Base-by-base conservation (phyloP, 192 early-diverging fungal species). In the Backusella psychrophila region DNA sequence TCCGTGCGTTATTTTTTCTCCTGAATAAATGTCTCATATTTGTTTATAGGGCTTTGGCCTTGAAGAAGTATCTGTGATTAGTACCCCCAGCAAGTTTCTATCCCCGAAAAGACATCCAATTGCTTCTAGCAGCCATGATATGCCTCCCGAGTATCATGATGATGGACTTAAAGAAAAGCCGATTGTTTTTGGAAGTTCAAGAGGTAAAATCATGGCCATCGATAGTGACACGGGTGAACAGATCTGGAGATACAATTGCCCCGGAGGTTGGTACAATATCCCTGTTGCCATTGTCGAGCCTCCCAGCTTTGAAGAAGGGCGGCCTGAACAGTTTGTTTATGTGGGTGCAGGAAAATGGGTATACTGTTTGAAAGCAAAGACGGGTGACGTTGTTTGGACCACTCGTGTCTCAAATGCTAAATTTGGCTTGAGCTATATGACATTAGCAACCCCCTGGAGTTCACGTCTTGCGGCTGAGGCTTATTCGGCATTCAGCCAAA, bases 231-330 rank as follows among this genome's bases (percentile, higher is more conserved):
- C 69, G 7, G 79, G 79, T 2, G 68, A 72, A 42, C 41, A 59
- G 9, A 53, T 72, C 4, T 80, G 79, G 79, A 52, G 33, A 29
- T 80, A 67, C 21, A 59, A 73, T 3, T 80, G 79, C 29, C 79
- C 79, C 19, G 70, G 69, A 39, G 79, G 70, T 6, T 56, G 79
- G 21, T 72, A 72, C 12, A 66, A 76, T 44, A 52, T 80, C 14
- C 75, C 79, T n/a, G 53, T 63, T 0, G 63, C 66, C 3, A 46
- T 80, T 26, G 44, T 72, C 1, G 79, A 80, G 41, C 68, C 76
- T 5, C 31, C 46, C 2, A 39, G 34, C 19, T 15, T 29, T 21
- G 76, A 65, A 39, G 34, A 33, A 9, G 34, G 39, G 1, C 66
- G 67, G 11, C 33, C 66, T 15, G 68, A 44, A 4, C 53, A 69